Base-by-base conservation (phyloP, 495 filamentous ascomycete genomes). In the Chaetomium fimeti region DNA sequence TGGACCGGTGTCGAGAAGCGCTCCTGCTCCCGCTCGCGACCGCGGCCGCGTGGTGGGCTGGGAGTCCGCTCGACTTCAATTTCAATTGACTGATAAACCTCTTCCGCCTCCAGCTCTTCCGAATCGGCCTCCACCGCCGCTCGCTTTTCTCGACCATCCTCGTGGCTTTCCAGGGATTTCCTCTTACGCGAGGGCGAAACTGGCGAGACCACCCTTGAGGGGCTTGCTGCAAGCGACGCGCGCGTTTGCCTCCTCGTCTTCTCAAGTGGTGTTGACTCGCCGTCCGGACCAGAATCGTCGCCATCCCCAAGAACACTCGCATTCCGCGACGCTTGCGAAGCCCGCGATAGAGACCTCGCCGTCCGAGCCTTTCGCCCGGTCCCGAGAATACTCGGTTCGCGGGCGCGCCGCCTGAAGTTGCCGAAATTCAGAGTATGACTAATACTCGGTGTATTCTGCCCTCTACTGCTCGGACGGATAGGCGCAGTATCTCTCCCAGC, bases 371-470 rank as follows among this genome's bases (percentile, higher is more conserved):
- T 80, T 60, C 74, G 75, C 5, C 69, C 70, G 0, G 79, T 79
- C 1, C 78, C 77, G 5, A 83, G 72, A 47, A 83, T 82, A 63
- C 79, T 82, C 2, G 77, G 79, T 64, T 82, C 79, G 27, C 80
- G 77, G 15, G 70, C 72, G 15, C 80, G 74, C 22, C 78, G 69
- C 64, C 72, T 78, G 64, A 83, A 83, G 11, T 70, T 54, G n/a
- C 79, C 77, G 18, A 83, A 72, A 57, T 78, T 81, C 36, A 83
- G 73, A 12, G 74, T 75, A 2, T 76, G 77, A 62, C 74, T 78
- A 27, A 78, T 65, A 60, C 71, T 77, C n/a, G 79, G 78, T 15
- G 80, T 83, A 54, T 72, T 78, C 13, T 70, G 67, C 6, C 79
- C 78, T 58, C 79, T 75, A 66, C 80, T 83, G 64, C 79, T 81